phyloP scores from a whole-genome alignment of 331 rosid genomes.

The Pyrus hybrid region DNA sequence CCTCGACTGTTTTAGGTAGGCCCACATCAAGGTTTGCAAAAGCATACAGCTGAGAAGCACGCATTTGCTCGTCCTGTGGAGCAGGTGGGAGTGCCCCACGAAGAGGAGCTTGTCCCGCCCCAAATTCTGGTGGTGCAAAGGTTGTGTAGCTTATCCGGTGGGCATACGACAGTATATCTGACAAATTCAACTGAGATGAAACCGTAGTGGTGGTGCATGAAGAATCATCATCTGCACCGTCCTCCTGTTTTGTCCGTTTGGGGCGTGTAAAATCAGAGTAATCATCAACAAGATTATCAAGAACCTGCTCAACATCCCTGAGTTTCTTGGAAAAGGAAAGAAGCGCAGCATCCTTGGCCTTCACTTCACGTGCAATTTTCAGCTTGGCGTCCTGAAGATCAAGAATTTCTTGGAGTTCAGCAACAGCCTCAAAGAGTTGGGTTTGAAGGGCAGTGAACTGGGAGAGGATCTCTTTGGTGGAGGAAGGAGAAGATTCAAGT shows the following conservation, averaged over 20 bases:
- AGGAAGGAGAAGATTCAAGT: constrained; percentile 43
- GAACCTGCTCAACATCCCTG: constrained; percentile 74
- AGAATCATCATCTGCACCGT: constrained; percentile 24
- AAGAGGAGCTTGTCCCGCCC: constrained; percentile 79
- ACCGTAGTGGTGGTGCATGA: constrained; percentile 48
- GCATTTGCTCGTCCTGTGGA: constrained; percentile 94
- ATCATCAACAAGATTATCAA: constrained; percentile 82
- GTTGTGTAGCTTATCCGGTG: constrained; percentile 87
- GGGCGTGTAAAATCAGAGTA: constrained; percentile 62
- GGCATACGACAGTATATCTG: constrained; percentile 73
- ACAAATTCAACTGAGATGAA: constrained; percentile 50
- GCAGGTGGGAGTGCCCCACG: constrained; percentile 89
- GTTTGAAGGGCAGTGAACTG: constrained; percentile 59
- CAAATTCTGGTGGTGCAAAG: constrained; percentile 91
- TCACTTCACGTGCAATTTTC: constrained; percentile 57
- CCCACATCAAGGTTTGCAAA: constrained; percentile 89
- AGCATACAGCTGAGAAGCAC: constrained; percentile 78
- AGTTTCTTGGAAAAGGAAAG: constrained; percentile 71
- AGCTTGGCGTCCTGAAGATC: constrained; percentile 75
- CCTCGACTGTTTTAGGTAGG: constrained; percentile 57
- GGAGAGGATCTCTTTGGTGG: constrained; percentile 64
- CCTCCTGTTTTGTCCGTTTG: constrained; percentile 38
- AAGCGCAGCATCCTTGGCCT: constrained; percentile 42
- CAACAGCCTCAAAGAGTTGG: constrained; percentile 73
- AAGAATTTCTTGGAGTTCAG: constrained; percentile 88